Conservation (phyloP, 305 asterid genomes). For the Solanum hybrid region DNA sequence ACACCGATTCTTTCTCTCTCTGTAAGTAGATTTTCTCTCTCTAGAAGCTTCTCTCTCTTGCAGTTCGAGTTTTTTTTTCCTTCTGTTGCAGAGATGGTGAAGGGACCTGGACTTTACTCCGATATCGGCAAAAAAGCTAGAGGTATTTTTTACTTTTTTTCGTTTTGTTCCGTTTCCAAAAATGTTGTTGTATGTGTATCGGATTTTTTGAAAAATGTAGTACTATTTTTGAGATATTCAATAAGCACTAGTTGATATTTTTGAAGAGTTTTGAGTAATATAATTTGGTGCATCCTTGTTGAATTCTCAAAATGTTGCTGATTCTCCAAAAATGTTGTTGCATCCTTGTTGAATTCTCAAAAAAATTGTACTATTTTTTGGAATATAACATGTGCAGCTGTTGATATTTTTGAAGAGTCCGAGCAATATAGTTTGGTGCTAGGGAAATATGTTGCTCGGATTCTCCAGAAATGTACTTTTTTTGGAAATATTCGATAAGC, state of each 20-base stretch:
- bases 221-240: background rate
- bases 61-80: background rate
- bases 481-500: background rate
- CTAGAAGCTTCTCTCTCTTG: background rate
- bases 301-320: background rate
- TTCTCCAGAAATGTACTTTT: background rate
- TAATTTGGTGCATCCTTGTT: background rate
- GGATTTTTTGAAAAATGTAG: background rate
- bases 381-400: background rate
- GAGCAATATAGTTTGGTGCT: background rate
- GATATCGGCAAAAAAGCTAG: slow-evolving; percentile 13
- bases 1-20: background rate
- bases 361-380: background rate
- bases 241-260: background rate
- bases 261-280: background rate
- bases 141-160: background rate
- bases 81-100: slow-evolving; percentile 3
- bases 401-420: background rate
- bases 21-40: background rate
- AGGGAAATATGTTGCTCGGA: background rate
- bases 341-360: background rate
- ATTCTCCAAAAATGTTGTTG: background rate
- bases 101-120: slow-evolving; percentile 11
- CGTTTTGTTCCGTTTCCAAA: background rate
- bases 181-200: background rate